Base-by-base conservation (phyloP, 169 alveolate species). In the Plasmodium malariae region DNA sequence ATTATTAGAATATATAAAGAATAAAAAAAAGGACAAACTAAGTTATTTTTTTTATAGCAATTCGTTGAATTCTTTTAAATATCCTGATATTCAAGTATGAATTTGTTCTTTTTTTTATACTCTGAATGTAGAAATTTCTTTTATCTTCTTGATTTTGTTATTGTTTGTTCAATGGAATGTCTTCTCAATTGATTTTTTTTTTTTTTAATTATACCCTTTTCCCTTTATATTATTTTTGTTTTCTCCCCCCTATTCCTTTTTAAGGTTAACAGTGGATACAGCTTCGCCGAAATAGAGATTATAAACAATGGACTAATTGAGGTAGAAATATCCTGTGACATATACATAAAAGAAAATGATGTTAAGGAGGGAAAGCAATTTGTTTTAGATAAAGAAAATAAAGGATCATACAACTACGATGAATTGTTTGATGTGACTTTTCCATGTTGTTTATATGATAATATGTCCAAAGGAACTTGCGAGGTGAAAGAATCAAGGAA, bases 261-360 rank as follows among this genome's bases (percentile, higher is more conserved):
- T 32, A 36, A 80, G 90, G 62, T 80, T 34, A 65, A 67, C 51
- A 80, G 90, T 45, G 90, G 72, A 17, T 80, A 80, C 59, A 80
- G n/a, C 45, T 69, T 49, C 28, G 28, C 57, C 12, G 90, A 80
- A 34, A 9, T 80, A 4, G 90, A 80, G 57, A 32, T 80, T 57
- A n/a, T 54, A 37, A 80, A 80, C 83, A 67, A 49, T 14, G 90
- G 90, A n/a, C 28, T 80, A 60, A 67, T 80, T 14, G 83, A 67
- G 40, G 37, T 80, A 68, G 34, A 67, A 48, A 48, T 80, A 40
- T 49, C 67, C n/a, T 80, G 90, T 36, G 49, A 34, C 48, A 51
- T 80, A 65, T 80, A 80, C 43, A 49, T 80, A 32, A 80, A 67
- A 43, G 55, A 30, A 19, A 36, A 80, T 57, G 69, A 40, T 2